A percentile compares a stretch with the other conserved stretches of the same genome.
Conservation (phyloP, 257 asterid species). For the Solanum rostratum region DNA sequence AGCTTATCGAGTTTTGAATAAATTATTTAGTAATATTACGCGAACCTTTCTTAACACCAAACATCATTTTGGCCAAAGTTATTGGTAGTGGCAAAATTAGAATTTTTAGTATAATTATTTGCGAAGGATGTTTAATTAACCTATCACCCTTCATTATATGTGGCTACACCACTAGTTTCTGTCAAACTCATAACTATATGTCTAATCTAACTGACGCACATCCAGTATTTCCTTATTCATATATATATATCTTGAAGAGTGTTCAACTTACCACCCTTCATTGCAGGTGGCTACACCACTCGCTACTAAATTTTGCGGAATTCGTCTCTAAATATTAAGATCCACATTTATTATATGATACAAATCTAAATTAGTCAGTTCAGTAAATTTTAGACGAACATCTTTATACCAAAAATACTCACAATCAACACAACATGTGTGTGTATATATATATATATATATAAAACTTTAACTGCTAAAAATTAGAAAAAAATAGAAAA, state of each 20-base stretch:
- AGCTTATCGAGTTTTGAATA: neutral
- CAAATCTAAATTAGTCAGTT: neutral
- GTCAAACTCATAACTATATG: neutral
- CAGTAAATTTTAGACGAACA: neutral
- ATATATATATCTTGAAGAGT: too few relatives aligned
- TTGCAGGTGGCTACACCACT: neutral
- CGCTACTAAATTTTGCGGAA: neutral
- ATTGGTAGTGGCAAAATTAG: fast-evolving
- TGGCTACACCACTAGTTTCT: neutral
- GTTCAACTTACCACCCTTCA: too few relatives aligned
- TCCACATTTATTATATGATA: fast-evolving
- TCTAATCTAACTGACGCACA: too few relatives aligned
- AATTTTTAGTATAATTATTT: neutral
- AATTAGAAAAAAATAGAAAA: neutral
- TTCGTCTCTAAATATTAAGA: neutral
- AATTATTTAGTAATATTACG: neutral
- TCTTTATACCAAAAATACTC: neutral
- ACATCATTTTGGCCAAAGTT: neutral
- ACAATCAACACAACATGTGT: neutral
- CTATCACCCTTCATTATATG: neutral
- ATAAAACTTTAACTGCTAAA: neutral
- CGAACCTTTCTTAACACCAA: neutral
- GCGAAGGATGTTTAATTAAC: neutral
- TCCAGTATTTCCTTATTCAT: too few relatives aligned
- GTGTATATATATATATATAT: neutral